Base-by-base conservation (phyloP, 352 stramenopile species). In the Globisporangium sylvaticum region DNA sequence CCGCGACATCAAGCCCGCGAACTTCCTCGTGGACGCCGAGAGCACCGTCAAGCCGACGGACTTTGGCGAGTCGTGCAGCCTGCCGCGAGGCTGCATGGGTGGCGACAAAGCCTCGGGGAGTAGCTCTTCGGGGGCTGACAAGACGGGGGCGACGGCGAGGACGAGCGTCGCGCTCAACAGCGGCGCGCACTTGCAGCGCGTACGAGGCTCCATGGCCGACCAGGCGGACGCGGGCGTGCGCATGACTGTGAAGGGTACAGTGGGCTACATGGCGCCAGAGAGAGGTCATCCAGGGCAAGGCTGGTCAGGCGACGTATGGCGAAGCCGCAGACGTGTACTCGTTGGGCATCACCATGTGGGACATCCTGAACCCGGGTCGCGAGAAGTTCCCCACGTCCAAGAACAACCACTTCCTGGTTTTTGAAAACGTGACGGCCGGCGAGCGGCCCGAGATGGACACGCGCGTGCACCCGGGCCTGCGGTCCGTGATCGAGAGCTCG, bases 201-300 rank as follows among this genome's bases (percentile, higher is more conserved):
- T 72, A 15, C 68, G 69, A 25, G 65, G 62, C 9, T 82, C 66
- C 0, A 50, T 73, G 20, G 24, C 42, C 24, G 70, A 69, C 58
- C 58, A 64, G 15, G 27, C 2, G 5, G 54, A 58, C 22, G 48
- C 42, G 27, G 57, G 34, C 20, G 55, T 59, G 24, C 67, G 65
- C 18, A 90, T 88, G 75, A 83, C 72, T 5, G 83, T 92, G 14
- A 82, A 88, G 24, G 85, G 84, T 0, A 92, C 84, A 0, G 80
- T 94, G 10, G 77, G 84, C 57, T 91, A 90, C 80, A 94, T 92
- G 84, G 84, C 85, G 14, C 85, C 85, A 0, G 85, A 94, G 64
- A 69, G 85, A 94, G 64, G 68, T 94, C n/a, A 89, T 94, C 64
- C 84, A 87, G 44, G 81, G 79, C 25, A 71, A 79, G 4, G 78